Conservation (phyloP, 176 grass and related monocot species). For the Dendrocalamus sinicus region DNA sequence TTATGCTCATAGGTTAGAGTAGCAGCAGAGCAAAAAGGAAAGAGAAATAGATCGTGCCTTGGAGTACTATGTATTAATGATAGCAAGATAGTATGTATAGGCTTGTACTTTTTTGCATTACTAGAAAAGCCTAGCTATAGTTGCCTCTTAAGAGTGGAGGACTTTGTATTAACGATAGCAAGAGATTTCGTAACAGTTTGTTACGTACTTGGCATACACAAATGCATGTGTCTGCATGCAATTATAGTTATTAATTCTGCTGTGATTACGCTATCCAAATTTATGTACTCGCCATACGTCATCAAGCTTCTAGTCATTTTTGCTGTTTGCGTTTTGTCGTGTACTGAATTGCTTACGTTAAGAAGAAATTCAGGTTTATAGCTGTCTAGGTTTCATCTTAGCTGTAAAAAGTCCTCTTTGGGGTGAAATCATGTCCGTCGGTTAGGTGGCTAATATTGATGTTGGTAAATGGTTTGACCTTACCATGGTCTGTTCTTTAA, state of each 20-base stretch:
- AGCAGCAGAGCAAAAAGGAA: not conserved
- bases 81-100: not conserved
- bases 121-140: constrained; percentile 5
- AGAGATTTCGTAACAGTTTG: not conserved
- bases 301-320: not conserved
- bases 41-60: not conserved
- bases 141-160: constrained; percentile 1
- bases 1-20: not conserved
- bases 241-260: not conserved
- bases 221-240: constrained; percentile 37
- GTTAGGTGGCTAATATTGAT: not conserved
- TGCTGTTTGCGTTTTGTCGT: constrained; percentile 13
- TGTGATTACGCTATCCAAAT: not conserved
- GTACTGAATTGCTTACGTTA: constrained; percentile 11
- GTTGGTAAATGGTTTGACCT: constrained; percentile 15
- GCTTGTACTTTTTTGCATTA: not conserved
- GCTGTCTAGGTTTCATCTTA: constrained; percentile 19
- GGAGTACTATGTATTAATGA: not conserved
- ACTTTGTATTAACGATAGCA: not conserved
- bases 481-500: not conserved
- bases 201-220: constrained; percentile 28
- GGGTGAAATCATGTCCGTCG: not conserved
- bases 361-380: not conserved
- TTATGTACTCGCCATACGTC: not conserved
- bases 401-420: not conserved